Conservation (phyloP, 495 filamentous ascomycete genomes). For the Penicillium simplicissimum region DNA sequence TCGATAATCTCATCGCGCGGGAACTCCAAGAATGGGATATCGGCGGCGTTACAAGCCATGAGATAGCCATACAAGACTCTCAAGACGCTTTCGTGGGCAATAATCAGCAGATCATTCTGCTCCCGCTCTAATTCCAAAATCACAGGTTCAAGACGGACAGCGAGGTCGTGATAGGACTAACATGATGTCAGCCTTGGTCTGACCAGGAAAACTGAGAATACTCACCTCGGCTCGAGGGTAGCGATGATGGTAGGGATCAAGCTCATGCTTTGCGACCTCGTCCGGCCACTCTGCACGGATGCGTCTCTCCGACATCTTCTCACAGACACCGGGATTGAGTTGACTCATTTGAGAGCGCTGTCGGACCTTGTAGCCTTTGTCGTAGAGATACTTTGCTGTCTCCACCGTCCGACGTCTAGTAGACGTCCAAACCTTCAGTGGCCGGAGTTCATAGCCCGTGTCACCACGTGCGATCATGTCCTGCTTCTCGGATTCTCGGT, state of each 20-base stretch:
- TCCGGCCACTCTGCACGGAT: constrained; percentile 82
- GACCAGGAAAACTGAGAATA: background rate
- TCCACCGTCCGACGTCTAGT: constrained; percentile 87
- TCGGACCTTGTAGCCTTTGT: constrained; percentile 77
- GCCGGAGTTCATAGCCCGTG: constrained; percentile 66
- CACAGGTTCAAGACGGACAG: constrained; percentile 96
- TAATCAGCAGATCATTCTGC: constrained; percentile 94
- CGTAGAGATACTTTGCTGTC: constrained; percentile 78
- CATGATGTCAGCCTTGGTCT: constrained; percentile 12
- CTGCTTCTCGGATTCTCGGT: constrained; percentile 78
- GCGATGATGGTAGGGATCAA: constrained; percentile 95
- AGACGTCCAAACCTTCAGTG: constrained; percentile 90
- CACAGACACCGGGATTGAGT: constrained; percentile 93
- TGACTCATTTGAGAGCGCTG: constrained; percentile 96
- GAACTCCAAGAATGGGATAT: constrained; percentile 92
- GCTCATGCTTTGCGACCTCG: constrained; percentile 88
- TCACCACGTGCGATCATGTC: constrained; percentile 68
- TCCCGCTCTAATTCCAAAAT: constrained; percentile 98
- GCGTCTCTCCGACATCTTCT: constrained; percentile 79
- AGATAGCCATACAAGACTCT: constrained; percentile 96
- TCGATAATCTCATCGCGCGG: constrained; percentile 97
- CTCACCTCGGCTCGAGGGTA: constrained; percentile 91
- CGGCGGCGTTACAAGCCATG: constrained; percentile 96
- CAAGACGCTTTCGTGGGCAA: constrained; percentile 95
- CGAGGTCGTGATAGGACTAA: constrained; percentile 96